A percentile compares a stretch with the other conserved stretches of the same genome.
Conservation (phyloP, 129 eudicot genomes). For the Flaveria ramosissima region DNA sequence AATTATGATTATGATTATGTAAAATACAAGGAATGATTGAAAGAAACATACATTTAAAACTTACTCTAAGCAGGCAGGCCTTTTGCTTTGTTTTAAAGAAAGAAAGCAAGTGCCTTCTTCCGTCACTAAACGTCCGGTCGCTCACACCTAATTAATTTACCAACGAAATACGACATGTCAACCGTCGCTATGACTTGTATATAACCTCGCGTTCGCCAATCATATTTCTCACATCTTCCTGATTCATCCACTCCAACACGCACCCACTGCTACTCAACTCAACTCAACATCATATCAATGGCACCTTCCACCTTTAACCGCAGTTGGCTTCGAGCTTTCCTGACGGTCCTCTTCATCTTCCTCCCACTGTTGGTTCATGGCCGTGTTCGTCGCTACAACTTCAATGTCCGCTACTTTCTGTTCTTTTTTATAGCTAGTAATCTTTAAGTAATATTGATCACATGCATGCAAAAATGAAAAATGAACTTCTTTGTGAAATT, state of each 20-base stretch:
- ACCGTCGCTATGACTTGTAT: constrained; percentile 38
- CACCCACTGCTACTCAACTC: not conserved
- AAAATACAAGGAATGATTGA: constrained; percentile 39
- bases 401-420: constrained; percentile 45
- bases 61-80: constrained; percentile 24
- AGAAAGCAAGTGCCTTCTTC: constrained; percentile 33
- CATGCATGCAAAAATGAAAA: constrained; percentile 24
- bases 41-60: constrained; percentile 35
- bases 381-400: constrained; percentile 67
- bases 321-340: constrained; percentile 42
- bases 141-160: constrained; percentile 53
- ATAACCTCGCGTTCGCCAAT: constrained; percentile 52
- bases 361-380: constrained; percentile 46
- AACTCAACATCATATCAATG: constrained; percentile 18
- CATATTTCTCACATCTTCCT: constrained; percentile 27
- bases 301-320: constrained; percentile 31
- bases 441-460: not conserved
- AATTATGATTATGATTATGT: constrained; percentile 35
- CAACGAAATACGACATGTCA: constrained; percentile 50
- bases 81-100: constrained; percentile 39
- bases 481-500: not conserved
- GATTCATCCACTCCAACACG: constrained; percentile 10
- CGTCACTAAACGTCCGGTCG: constrained; percentile 29
- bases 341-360: constrained; percentile 45
- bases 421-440: not conserved